Conservation (phyloP, 2,329 filamentous ascomycete species). For the Penicillium sp. region DNA sequence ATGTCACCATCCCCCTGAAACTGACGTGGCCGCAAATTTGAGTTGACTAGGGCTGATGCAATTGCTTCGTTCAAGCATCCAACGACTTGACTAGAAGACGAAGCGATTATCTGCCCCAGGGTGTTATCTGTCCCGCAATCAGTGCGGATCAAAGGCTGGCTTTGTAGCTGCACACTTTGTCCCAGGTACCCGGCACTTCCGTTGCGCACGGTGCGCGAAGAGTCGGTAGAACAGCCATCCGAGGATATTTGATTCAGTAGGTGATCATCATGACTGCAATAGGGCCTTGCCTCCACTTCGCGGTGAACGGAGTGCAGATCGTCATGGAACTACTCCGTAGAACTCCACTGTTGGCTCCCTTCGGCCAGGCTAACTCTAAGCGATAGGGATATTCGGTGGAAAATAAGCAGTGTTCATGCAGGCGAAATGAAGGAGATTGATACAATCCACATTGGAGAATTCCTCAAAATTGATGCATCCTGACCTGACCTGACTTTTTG, state of each 20-base stretch:
- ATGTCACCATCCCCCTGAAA: not conserved
- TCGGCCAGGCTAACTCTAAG: not conserved
- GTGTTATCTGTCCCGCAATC: not conserved
- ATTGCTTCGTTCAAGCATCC: no score
- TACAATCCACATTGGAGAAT: no score
- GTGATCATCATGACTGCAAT: not conserved
- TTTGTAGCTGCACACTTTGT: not conserved
- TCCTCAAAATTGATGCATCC: no score
- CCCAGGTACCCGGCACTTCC: not conserved
- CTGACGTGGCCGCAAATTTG: not conserved
- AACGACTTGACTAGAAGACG: no score
- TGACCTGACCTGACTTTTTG: no score
- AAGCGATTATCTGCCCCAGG: no score
- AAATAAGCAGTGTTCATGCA: no score
- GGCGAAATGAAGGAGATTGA: no score
- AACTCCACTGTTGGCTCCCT: not conserved
- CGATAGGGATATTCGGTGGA: not conserved
- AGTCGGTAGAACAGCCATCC: not conserved
- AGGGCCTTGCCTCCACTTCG: not conserved
- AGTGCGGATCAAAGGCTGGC: not conserved
- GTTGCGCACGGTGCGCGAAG: not conserved
- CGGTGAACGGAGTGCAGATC: not conserved
- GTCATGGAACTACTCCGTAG: conserved; percentile 1
- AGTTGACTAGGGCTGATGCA: not conserved
- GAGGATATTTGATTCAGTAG: not conserved